phyloP scores from a whole-genome alignment of 2,329 filamentous ascomycete genomes.

The Pestalotiopsis sp. region DNA sequence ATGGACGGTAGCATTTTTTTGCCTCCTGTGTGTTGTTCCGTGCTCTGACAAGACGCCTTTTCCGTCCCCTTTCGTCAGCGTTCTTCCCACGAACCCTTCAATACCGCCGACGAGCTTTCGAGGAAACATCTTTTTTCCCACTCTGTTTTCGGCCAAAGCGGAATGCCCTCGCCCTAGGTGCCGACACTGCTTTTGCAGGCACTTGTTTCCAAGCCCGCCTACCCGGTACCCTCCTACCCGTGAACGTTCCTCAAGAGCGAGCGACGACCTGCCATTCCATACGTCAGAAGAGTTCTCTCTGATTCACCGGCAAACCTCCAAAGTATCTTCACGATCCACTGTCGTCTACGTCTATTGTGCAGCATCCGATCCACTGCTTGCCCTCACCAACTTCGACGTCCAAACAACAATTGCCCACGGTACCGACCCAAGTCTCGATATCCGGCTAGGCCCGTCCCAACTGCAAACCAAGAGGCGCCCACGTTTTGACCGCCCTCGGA shows the following conservation, averaged over 20 bases:
- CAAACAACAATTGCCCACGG: background rate
- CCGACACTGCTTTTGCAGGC: background rate
- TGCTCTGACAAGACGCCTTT: background rate
- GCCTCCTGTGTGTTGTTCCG: background rate
- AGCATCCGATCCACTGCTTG: background rate
- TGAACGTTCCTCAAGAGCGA: background rate
- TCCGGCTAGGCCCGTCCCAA: background rate
- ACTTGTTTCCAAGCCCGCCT: background rate
- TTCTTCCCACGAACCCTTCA: background rate
- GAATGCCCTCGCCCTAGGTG: slow-evolving; percentile 5
- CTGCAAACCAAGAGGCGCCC: background rate
- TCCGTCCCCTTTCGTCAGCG: background rate
- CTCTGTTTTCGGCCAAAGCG: background rate
- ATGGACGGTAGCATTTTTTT: background rate
- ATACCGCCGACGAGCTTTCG: background rate
- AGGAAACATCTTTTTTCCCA: background rate
- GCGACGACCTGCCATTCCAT: background rate
- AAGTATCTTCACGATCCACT: background rate
- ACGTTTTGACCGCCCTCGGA: slow-evolving; percentile 1
- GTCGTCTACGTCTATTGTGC: background rate
- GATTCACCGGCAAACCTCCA: background rate
- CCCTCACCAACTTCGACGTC: background rate
- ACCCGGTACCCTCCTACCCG: background rate
- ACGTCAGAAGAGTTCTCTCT: background rate
- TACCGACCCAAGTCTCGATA: background rate